A percentile compares a stretch with the other conserved stretches of the same genome.
Conservation (phyloP, 1,139 yeast genomes). For the Pichia sp. region DNA sequence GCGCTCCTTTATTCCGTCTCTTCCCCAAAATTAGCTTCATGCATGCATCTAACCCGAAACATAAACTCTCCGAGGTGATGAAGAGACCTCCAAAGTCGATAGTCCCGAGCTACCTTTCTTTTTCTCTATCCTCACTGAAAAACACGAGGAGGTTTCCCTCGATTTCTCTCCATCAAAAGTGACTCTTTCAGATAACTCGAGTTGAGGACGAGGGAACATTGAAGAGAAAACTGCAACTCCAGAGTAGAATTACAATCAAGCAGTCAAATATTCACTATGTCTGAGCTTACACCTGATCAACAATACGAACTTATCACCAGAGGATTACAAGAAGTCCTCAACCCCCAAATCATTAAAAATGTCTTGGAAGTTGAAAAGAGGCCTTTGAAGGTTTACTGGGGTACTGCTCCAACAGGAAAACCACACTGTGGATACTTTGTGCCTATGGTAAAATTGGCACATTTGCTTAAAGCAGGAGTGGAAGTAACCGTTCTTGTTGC, state of each 20-base stretch:
- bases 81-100: not conserved
- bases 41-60: not conserved
- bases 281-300: conserved; percentile 46
- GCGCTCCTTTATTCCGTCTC: not conserved
- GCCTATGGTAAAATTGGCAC: conserved; percentile 94
- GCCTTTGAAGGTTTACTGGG: conserved; percentile 91
- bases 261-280: conserved; percentile 15
- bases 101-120: no score
- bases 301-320: conserved; percentile 77
- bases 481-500: conserved; percentile 90
- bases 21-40: not conserved
- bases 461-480: conserved; percentile 93
- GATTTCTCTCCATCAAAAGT: not conserved
- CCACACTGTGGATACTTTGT: conserved; percentile 99
- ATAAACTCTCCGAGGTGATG: not conserved
- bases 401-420: conserved; percentile 93
- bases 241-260: no score
- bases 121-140: not conserved
- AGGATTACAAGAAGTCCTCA: conserved; percentile 86
- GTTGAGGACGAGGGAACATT: no score
- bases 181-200: not conserved
- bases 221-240: no score
- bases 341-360: conserved; percentile 82
- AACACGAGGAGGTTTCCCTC: not conserved
- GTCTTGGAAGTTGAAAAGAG: conserved; percentile 77